Conservation (phyloP, 352 stramenopile species). For the Pythium oligandrum region DNA sequence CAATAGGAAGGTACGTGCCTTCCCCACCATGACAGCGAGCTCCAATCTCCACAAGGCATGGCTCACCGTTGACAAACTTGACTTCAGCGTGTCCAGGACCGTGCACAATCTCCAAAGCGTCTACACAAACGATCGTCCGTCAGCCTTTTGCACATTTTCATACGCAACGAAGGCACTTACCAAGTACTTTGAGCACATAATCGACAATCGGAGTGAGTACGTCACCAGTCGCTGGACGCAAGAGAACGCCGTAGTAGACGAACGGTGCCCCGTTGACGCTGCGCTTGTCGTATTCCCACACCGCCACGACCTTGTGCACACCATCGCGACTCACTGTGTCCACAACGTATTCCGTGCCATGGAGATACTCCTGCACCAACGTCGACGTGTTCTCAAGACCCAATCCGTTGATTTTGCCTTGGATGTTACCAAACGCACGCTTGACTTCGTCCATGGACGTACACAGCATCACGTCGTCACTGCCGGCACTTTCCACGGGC, state of each 20-base stretch:
- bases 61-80: constrained; percentile 74
- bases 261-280: constrained; percentile 90
- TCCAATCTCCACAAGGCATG: constrained; percentile 94
- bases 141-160: constrained; percentile 1
- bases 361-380: constrained; percentile 93
- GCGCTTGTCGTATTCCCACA: constrained; percentile 98
- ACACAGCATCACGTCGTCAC: constrained; percentile 93
- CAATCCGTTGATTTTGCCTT: constrained; percentile 87
- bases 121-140: constrained; percentile 8
- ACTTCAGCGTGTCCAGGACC: constrained; percentile 86
- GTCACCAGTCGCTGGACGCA: constrained; percentile 46
- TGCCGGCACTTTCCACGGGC: constrained; percentile 90
- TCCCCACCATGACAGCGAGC: constrained; percentile 93
- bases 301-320: constrained; percentile 91
- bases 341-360: constrained; percentile 95
- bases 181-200: constrained; percentile 67
- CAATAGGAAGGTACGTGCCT: constrained; percentile 90
- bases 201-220: constrained; percentile 43
- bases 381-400: constrained; percentile 86
- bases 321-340: constrained; percentile 93
- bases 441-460: constrained; percentile 87
- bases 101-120: constrained; percentile 79
- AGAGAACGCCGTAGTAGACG: constrained; percentile 91
- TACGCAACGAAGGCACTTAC: constrained; percentile 1
- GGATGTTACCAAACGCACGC: constrained; percentile 87